Evolutionary conservation across 1,284 basidiomycete species (phyloP), one percentile per base, ranked within the genome.

Genomic region (Ustilago trichophora): DNA sequence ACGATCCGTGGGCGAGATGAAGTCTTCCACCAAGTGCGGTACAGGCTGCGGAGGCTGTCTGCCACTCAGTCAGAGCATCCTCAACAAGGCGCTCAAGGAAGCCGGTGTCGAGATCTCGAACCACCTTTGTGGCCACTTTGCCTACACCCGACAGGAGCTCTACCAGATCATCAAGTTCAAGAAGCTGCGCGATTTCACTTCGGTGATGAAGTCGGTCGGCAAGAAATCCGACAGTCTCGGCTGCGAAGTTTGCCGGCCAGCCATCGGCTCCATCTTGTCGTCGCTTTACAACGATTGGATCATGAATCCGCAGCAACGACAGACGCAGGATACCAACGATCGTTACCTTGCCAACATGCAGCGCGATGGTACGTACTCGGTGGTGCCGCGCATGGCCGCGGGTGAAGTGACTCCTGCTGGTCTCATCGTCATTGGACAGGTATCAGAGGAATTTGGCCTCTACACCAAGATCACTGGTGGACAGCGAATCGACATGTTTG

Each of bases 301-400:
- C 55, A 86, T 91, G 85, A 82, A 85, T 19, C 86, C 87, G 0
- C 83, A 81, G n/a, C 87, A 89, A 67, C 87, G 88, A 66, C 85
- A 87, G 75, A 87, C 88, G 40, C 90, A 91, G 74, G 89, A 90
- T 64, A 90, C 89, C 19, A 89, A 89, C 62, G 82, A 81, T 62
- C 83, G 85, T 45, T 90, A 86, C 81, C 82, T 91, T 53, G 90
- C 88, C 21, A 91, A 91, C 76, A 89, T 91, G 42, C 90, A 91
- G 76, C 84, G 90, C 21, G 88, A 90, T 64, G 90, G 87, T 8
- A 87, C 89, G 0, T 91, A 89, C 81, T 88, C 87, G 2, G 89
- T 91, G 55, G 85, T 91, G 15, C 90, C 90, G 15, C 86, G 89
- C 38, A 84, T 91, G 21, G 82, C 88, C 2, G 89, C 85, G 2